phyloP scores from a whole-genome alignment of 768 basidiomycete species.

The Glaciozyma antarctica region DNA sequence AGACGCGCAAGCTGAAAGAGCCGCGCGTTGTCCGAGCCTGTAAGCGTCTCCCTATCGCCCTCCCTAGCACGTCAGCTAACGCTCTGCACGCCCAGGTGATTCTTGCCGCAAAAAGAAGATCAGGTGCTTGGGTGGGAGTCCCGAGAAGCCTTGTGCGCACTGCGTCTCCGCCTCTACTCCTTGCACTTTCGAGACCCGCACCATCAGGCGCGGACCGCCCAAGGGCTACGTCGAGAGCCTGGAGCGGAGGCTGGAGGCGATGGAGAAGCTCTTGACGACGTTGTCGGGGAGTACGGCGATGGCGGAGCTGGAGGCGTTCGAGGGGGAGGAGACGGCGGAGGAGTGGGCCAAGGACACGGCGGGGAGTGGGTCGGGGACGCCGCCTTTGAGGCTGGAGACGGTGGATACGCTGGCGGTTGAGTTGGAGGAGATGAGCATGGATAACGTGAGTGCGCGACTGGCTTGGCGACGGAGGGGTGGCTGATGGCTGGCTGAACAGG shows the following conservation, averaged over 20 bases:
- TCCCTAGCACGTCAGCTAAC: too few species aligned
- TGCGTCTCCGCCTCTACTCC: background rate
- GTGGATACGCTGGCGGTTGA: background rate
- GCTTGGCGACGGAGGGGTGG: background rate
- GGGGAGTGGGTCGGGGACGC: too few species aligned
- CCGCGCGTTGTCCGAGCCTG: too few species aligned
- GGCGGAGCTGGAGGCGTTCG: constrained; percentile 12
- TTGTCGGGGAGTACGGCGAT: background rate
- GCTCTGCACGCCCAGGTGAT: background rate
- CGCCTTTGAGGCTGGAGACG: constrained; percentile 3
- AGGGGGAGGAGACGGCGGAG: constrained; percentile 3
- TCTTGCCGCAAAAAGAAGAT: background rate
- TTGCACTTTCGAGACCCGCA: background rate
- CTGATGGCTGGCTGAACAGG: background rate
- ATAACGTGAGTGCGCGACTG: background rate
- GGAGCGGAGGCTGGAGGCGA: constrained; percentile 25
- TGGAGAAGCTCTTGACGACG: constrained; percentile 22
- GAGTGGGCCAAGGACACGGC: background rate
- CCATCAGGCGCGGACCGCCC: constrained; percentile 11
- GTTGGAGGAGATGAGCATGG: background rate
- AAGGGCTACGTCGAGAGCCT: constrained; percentile 30
- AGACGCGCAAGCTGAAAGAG: too few species aligned
- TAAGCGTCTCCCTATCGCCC: too few species aligned
- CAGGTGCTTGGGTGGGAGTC: background rate
- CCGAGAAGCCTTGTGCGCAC: background rate